Percentiles rank a stretch among this genome's conserved stretches.
Evolutionary conservation across 2,329 filamentous ascomycete species (phyloP).

Genomic region (Davidsoniella neocaledoniae): DNA sequence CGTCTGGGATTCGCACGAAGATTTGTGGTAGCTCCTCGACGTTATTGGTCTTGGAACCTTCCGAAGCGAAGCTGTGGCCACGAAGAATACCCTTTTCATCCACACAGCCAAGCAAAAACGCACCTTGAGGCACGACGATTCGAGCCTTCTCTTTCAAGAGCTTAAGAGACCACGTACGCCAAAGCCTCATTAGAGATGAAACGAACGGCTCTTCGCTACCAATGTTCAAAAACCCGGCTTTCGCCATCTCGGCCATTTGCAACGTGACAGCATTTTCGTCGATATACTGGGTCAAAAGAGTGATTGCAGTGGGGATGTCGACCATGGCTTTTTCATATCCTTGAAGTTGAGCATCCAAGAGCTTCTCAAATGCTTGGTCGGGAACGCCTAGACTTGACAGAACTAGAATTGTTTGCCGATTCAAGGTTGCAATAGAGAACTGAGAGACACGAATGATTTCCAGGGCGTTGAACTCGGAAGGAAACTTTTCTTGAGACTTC

Average conservation of each 20-base stretch:
- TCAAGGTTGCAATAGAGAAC: conserved; percentile 63
- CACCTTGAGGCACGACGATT: conserved; percentile 65
- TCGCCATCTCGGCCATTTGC: conserved; percentile 56
- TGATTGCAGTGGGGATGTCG: conserved; percentile 44
- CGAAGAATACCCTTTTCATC: conserved; percentile 66
- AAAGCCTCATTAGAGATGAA: conserved; percentile 60
- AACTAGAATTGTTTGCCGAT: conserved; percentile 80
- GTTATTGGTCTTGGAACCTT: conserved; percentile 25
- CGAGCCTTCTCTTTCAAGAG: conserved; percentile 83
- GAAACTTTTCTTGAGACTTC: conserved; percentile 77
- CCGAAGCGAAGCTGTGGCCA: conserved; percentile 45
- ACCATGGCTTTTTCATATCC: conserved; percentile 55
- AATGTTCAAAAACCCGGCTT: conserved; percentile 57
- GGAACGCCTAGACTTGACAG: conserved; percentile 61
- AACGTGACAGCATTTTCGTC: conserved; percentile 75
- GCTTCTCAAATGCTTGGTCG: conserved; percentile 45
- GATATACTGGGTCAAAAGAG: conserved; percentile 55
- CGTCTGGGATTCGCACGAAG: conserved; percentile 63
- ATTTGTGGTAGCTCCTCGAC: conserved; percentile 57
- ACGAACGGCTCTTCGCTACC: conserved; percentile 58
- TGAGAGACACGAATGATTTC: conserved; percentile 75
- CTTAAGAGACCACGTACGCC: conserved; percentile 81
- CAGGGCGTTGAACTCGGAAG: conserved; percentile 49
- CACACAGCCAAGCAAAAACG: conserved; percentile 73
- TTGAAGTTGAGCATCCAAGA: conserved; percentile 50